These are phyloP conservation scores for Penicillium capsulatum DNA, from an alignment of 2,329 filamentous ascomycete species.

Conservation along the genomic window DNA sequence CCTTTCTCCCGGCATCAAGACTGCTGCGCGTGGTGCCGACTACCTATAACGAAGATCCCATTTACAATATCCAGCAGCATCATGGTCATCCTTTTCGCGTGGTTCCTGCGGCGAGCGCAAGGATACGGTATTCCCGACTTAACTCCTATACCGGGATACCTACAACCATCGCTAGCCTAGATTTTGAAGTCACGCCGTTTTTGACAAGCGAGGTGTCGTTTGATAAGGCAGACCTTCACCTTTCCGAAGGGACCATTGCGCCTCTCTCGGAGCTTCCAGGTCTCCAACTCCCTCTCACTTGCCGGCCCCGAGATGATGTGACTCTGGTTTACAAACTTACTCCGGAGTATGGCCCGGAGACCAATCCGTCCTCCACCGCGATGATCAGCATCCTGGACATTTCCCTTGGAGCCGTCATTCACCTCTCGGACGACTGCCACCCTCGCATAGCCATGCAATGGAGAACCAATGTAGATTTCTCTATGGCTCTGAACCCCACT, in stretches of 20 bases:
- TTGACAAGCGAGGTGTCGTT: conserved; percentile 49
- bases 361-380: conserved; percentile 36
- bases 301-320: conserved; percentile 54
- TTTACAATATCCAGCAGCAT: conserved; percentile 53
- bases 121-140: conserved; percentile 52
- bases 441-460: conserved; percentile 48
- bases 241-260: conserved; percentile 48
- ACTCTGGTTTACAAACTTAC: conserved; percentile 54
- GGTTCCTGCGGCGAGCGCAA: conserved; percentile 53
- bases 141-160: conserved; percentile 42
- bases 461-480: conserved; percentile 49
- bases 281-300: conserved; percentile 37
- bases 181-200: conserved; percentile 54
- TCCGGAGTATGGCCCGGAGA: conserved; percentile 36
- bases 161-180: conserved; percentile 51
- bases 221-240: conserved; percentile 44
- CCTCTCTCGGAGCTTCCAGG: conserved; percentile 37
- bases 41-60: conserved; percentile 46
- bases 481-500: conserved; percentile 44
- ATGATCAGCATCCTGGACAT: conserved; percentile 46
- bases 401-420: conserved; percentile 42
- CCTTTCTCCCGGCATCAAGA: conserved; percentile 55
- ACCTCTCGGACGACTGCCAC: conserved; percentile 39
- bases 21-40: conserved; percentile 55
- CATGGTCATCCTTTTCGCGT: conserved; percentile 52